Base-by-base conservation (phyloP, 2,329 filamentous ascomycete genomes). In the Trichophyton verrucosum region DNA sequence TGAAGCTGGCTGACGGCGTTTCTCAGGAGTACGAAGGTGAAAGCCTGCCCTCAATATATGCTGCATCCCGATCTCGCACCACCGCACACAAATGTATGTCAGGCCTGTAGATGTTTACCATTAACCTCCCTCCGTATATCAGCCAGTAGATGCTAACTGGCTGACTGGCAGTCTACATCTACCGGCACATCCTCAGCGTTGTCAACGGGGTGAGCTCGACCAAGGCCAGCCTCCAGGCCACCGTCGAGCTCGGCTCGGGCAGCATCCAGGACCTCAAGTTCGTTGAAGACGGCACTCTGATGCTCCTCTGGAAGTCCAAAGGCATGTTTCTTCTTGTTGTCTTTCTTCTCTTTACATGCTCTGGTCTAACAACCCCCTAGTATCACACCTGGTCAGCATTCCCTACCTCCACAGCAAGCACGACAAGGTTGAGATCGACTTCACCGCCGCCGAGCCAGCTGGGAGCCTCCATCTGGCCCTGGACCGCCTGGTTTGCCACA, bases 251-350 rank as follows among this genome's bases (percentile, higher is more conserved):
- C 6, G 63, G 68, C 47, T 62, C 67, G 9, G 74, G 74, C 15
- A 68, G 70, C 27, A 70, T 76, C 15, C 71, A 83, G 20, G 86
- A 90, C 68, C 71, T 87, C 13, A 85, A 86, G 68, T 89, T 91
- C 67, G 78, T 88, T 49, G 79, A 86, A 66, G 82, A 87, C 60
- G 72, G 78, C 11, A 78, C 75, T 0, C 70, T 91, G 1, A 76
- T 90, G 59, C 65, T 88, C 1, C 78, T 91, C 1, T 81, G 80
- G 72, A 68, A 70, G 49, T 68, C 70, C 38, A 60, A 64, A 22
- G 67, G 73, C 74, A 69, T 66, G 55, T 15, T 44, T 44, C 40
- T 44, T 8, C 33, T 0, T 36, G 11, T 36, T 44, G 4, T 17
- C 3, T 11, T 44, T 17, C n/a, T 7, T 17, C 15, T 44, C 2